Conservation (phyloP, 495 filamentous ascomycete species). For the Aspergillus carlsbadensis region DNA sequence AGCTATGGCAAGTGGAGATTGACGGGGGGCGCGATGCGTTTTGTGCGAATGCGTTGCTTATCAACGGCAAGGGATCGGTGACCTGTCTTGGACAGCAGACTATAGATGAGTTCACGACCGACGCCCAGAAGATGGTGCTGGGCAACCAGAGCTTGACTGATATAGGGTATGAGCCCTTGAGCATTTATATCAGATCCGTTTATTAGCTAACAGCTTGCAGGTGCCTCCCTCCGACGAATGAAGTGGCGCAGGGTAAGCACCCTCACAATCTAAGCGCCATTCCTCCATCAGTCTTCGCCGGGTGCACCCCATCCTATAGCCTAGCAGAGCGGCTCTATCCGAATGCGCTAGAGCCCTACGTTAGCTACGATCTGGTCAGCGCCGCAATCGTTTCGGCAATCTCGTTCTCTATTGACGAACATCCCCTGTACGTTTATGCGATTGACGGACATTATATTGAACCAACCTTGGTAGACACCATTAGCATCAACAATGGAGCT, state of each 20-base stretch:
- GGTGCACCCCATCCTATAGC: conserved; percentile 33
- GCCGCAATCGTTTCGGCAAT: conserved; percentile 25
- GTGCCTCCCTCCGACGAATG: conserved; percentile 12
- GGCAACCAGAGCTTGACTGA: conserved; percentile 41
- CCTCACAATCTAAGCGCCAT: conserved; percentile 19
- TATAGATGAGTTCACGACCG: conserved; percentile 34
- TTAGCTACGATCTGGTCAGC: conserved; percentile 34
- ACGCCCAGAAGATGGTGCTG: conserved; percentile 24
- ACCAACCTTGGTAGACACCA: conserved; percentile 32
- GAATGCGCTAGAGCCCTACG: conserved; percentile 23
- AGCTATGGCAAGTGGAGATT: conserved; percentile 39
- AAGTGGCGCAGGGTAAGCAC: conserved; percentile 8
- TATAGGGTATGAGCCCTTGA: conserved; percentile 47
- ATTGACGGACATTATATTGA: conserved; percentile 42
- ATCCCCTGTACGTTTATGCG: conserved; percentile 43
- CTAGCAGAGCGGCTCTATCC: conserved; percentile 28
- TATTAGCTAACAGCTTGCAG: no score
- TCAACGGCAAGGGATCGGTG: conserved; percentile 57
- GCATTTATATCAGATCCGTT: no score
- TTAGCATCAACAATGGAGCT: conserved; percentile 30
- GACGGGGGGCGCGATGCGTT: conserved; percentile 37
- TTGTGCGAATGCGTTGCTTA: conserved; percentile 48
- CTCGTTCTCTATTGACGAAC: conserved; percentile 40
- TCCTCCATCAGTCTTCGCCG: conserved; percentile 18
- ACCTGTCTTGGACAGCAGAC: conserved; percentile 40